A percentile compares a stretch with the other conserved stretches of the same genome.
These are phyloP conservation scores for Acacia pycnantha DNA, from an alignment of 331 rosid species.

Conservation along the genomic window DNA sequence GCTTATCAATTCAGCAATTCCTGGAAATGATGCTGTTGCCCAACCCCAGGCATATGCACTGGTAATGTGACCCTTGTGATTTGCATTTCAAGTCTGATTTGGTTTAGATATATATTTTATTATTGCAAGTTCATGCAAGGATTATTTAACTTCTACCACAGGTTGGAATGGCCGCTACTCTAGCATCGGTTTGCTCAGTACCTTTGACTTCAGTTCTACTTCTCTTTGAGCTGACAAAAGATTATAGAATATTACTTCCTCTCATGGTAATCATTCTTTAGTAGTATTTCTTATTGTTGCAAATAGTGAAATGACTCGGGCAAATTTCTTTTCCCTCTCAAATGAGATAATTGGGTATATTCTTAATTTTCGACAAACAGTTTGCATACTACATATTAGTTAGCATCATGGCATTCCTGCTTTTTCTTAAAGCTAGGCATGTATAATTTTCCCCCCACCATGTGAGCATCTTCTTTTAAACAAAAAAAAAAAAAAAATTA, in stretches of 20 bases:
- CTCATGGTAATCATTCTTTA: conserved; percentile 77
- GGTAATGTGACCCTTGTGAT: conserved; percentile 44
- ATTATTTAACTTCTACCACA: conserved; percentile 36
- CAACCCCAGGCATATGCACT: conserved; percentile 99
- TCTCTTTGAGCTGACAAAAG: conserved; percentile 97
- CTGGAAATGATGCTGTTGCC: conserved; percentile 97
- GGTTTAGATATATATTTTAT: conserved; percentile 19
- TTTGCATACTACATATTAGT: neutral
- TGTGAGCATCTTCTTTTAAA: neutral
- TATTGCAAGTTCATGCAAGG: conserved; percentile 16
- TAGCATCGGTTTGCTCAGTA: conserved; percentile 96
- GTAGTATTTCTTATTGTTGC: neutral
- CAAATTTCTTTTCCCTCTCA: conserved; percentile 1
- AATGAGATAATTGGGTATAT: neutral
- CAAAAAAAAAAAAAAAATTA: no score
- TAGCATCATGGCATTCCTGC: neutral
- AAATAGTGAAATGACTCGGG: conserved; percentile 14
- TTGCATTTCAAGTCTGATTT: conserved; percentile 14
- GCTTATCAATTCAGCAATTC: conserved; percentile 80
- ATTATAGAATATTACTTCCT: conserved; percentile 95
- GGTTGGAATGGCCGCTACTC: conserved; percentile 99
- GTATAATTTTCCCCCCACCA: neutral
- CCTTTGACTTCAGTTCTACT: conserved; percentile 98
- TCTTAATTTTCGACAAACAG: conserved; percentile 13
- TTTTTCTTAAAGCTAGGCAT: neutral